Conservation (phyloP, 2,329 filamentous ascomycete species). For the Myriosclerotinia scirpicola region DNA sequence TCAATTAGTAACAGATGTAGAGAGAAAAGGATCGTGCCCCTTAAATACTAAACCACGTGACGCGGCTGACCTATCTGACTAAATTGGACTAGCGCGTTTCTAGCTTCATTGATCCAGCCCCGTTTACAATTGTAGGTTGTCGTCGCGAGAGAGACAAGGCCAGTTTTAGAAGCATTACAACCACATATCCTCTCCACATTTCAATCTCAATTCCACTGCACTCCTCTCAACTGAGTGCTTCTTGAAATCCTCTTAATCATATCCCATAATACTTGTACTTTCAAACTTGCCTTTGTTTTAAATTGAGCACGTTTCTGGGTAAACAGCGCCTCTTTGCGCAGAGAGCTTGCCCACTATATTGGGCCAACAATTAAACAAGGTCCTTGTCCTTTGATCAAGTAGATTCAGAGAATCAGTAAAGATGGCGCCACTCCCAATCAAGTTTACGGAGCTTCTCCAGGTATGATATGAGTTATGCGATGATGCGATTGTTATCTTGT, state of each 20-base stretch:
- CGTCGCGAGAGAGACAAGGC: conserved; percentile 19
- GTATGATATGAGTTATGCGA: conserved; percentile 82
- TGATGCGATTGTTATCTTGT: conserved; percentile 58
- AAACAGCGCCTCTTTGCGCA: conserved; percentile 22
- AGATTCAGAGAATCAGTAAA: conserved; percentile 25
- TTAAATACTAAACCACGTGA: conserved; percentile 5
- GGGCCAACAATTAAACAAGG: conserved; percentile 25
- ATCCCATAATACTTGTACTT: conserved; percentile 25
- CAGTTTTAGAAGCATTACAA: conserved; percentile 17
- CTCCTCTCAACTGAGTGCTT: conserved; percentile 29
- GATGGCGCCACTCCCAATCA: conserved; percentile 69
- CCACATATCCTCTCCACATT: conserved; percentile 19
- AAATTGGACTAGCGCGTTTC: conserved; percentile 9
- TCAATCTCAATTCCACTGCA: conserved; percentile 8
- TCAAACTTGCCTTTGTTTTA: conserved; percentile 26
- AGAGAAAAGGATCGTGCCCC: background rate
- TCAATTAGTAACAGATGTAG: too few species aligned
- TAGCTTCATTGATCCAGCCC: conserved; percentile 9
- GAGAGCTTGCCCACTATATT: conserved; percentile 20
- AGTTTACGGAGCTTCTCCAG: conserved; percentile 89
- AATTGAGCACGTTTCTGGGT: conserved; percentile 34
- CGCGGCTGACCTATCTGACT: background rate
- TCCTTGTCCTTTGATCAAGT: conserved; percentile 33
- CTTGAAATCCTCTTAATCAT: conserved; percentile 31
- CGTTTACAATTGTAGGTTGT: conserved; percentile 12